Evolutionary conservation across 2,329 filamentous ascomycete genomes (phyloP), one percentile per base, ranked within the genome.

Genomic region (Huntiella bhutanensis): DNA sequence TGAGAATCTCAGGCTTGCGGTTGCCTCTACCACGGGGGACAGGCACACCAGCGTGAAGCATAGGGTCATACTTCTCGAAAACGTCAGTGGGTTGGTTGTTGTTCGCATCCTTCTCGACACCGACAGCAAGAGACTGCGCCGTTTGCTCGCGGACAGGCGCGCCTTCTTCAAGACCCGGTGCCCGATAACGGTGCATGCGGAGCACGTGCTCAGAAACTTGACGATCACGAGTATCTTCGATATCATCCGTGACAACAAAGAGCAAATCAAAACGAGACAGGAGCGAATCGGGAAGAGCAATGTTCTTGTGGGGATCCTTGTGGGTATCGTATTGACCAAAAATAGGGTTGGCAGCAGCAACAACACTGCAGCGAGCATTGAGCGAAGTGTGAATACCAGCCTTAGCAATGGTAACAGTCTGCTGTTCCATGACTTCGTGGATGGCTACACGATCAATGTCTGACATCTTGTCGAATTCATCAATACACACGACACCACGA

Each of bases 381-480:
- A 98, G 69, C 2, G 87, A 94, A 0, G 91, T 98, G 63, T 98
- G 91, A 49, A 98, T 98, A 53, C 91, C 91, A 1, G 91, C 91
- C 65, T 98, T 98, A 45, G 91, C 91, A 57, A 98, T 98, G 11
- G 91, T 98, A 51, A 98, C 91, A 0, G 91, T 98, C 64, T 98
- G 91, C 65, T 98, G 91, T 64, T 98, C 91, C 91, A 98, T 98
- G 53, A 98, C 91, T 82, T 98, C 91, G 73, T 98, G 91, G 55
- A 98, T 98, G 41, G 91, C 91, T 3, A 98, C 91, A 59, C 91
- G 78, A 62, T 98, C 91, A 49, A 96, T 80, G 59, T 98, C 91
- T 48, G 86, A 95, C 91, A 98, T 98, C 63, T 98, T 98, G 67
- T 98, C 91, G 55, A 98, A 98, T 58, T 98, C 91, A 59, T 98